phyloP scores from a whole-genome alignment of 345 rosid genomes.

The Linum lewisii region DNA sequence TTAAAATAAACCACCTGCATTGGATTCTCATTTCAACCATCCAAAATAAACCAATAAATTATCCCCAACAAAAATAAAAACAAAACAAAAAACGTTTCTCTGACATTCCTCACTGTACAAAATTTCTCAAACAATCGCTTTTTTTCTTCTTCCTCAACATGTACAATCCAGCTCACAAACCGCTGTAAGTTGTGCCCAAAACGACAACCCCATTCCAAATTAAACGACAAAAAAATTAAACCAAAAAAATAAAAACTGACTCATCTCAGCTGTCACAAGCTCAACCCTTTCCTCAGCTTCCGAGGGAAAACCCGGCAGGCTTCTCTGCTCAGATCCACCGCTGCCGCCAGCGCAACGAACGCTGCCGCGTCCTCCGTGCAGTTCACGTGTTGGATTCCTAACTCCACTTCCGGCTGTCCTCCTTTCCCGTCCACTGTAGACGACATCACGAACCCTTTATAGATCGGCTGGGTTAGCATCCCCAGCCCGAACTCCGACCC shows the following conservation, averaged over 20 bases:
- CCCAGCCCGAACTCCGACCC: conserved; percentile 55
- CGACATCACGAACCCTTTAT: conserved; percentile 83
- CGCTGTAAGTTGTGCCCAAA: conserved; percentile 25
- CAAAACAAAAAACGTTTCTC: conserved; percentile 4
- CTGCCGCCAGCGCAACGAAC: conserved; percentile 85
- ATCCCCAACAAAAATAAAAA: not conserved
- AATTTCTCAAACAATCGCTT: not conserved
- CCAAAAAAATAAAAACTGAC: conserved; percentile 3
- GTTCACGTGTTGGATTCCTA: conserved; percentile 85
- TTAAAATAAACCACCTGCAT: not conserved
- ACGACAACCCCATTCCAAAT: conserved; percentile 35
- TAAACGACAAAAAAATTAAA: conserved; percentile 32
- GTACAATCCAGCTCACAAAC: conserved; percentile 32
- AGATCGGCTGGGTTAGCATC: conserved; percentile 15
- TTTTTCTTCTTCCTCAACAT: conserved; percentile 8
- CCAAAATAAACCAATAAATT: not conserved
- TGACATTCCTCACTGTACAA: conserved; percentile 22
- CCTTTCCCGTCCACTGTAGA: conserved; percentile 59
- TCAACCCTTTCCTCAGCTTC: conserved; percentile 75
- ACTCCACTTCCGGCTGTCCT: conserved; percentile 67
- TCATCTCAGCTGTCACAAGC: conserved; percentile 36
- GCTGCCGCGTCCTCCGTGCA: conserved; percentile 98
- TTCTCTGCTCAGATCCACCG: conserved; percentile 91
- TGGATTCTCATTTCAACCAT: not conserved
- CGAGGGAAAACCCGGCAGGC: conserved; percentile 77